phyloP scores from a whole-genome alignment of 352 stramenopile genomes.

The Pythium myriotylum region DNA sequence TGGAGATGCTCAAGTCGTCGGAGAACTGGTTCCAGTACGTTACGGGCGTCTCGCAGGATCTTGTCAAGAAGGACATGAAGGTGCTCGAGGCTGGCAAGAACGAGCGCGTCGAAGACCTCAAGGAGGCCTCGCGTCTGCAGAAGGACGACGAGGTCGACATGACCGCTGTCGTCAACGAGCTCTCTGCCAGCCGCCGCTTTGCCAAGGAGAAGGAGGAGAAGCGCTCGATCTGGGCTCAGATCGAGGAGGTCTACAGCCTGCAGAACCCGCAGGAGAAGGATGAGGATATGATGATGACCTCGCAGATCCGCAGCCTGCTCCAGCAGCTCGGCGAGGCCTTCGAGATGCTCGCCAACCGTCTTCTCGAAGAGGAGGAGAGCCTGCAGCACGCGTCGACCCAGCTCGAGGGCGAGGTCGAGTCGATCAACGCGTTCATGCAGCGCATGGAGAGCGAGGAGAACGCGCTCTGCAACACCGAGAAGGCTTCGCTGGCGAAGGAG shows the following conservation, averaged over 20 bases:
- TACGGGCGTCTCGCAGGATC: constrained; percentile 68
- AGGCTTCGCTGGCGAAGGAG: constrained; percentile 86
- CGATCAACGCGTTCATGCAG: constrained; percentile 89
- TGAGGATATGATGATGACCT: constrained; percentile 93
- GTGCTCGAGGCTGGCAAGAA: constrained; percentile 66
- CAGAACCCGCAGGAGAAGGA: constrained; percentile 88
- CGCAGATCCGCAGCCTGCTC: constrained; percentile 83
- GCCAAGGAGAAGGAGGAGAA: constrained; percentile 83
- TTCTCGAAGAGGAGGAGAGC: constrained; percentile 85
- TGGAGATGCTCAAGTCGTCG: constrained; percentile 89
- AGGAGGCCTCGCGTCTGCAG: constrained; percentile 79
- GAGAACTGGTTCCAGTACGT: constrained; percentile 92
- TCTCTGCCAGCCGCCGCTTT: constrained; percentile 57
- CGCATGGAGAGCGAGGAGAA: constrained; percentile 90
- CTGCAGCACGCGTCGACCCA: constrained; percentile 82
- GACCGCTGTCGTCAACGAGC: constrained; percentile 68
- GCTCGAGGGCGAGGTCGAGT: constrained; percentile 84
- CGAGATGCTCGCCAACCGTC: constrained; percentile 87
- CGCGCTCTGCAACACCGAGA: constrained; percentile 79
- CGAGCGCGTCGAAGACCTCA: constrained; percentile 73
- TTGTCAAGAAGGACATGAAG: constrained; percentile 87
- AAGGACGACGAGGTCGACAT: constrained; percentile 85
- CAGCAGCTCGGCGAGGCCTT: constrained; percentile 87
- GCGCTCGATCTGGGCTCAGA: constrained; percentile 81
- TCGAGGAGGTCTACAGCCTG: constrained; percentile 85